These are phyloP conservation scores for Scleroderma bovista DNA, from an alignment of 768 basidiomycete species.

Conservation along the genomic window DNA sequence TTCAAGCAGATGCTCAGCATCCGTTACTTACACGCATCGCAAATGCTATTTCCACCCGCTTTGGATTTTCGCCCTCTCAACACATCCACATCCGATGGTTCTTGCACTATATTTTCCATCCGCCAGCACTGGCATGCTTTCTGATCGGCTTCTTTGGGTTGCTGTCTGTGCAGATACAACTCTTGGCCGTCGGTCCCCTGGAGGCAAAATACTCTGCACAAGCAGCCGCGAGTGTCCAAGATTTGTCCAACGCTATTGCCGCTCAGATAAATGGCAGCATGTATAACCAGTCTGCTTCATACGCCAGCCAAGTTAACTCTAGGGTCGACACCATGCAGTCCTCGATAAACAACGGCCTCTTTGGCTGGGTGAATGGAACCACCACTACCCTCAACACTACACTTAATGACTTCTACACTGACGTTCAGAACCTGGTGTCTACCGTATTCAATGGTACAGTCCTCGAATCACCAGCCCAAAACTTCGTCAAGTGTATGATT, in stretches of 20 bases:
- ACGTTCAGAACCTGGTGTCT: slow-evolving; percentile 73
- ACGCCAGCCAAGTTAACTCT: slow-evolving; percentile 71
- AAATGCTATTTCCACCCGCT: slow-evolving; percentile 42
- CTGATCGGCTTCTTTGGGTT: slow-evolving; percentile 91
- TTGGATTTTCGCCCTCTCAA: slow-evolving; percentile 55
- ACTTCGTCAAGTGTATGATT: slow-evolving; percentile 84
- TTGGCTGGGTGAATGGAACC: slow-evolving; percentile 93
- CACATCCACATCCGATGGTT: slow-evolving; percentile 82
- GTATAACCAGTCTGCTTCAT: slow-evolving; percentile 71
- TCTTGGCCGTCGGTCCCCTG: slow-evolving; percentile 72
- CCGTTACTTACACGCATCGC: slow-evolving; percentile 68
- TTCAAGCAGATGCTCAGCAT: slow-evolving; percentile 62
- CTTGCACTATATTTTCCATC: slow-evolving; percentile 85
- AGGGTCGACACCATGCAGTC: slow-evolving; percentile 67
- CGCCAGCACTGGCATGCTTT: slow-evolving; percentile 85
- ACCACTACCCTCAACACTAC: slow-evolving; percentile 85
- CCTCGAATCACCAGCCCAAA: slow-evolving; percentile 74
- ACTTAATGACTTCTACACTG: slow-evolving; percentile 79
- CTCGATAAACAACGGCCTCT: slow-evolving; percentile 79
- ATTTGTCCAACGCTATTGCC: slow-evolving; percentile 69
- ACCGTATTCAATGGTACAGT: slow-evolving; percentile 81
- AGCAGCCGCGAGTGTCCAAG: slow-evolving; percentile 53
- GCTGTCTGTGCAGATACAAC: slow-evolving; percentile 80
- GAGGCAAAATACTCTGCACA: slow-evolving; percentile 60
- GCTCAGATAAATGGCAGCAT: slow-evolving; percentile 77